Percentiles rank a stretch among this genome's conserved stretches.
These are phyloP conservation scores for Bryopsis sp. DNA, from an alignment of 139 green algal species.

Conservation along the genomic window DNA sequence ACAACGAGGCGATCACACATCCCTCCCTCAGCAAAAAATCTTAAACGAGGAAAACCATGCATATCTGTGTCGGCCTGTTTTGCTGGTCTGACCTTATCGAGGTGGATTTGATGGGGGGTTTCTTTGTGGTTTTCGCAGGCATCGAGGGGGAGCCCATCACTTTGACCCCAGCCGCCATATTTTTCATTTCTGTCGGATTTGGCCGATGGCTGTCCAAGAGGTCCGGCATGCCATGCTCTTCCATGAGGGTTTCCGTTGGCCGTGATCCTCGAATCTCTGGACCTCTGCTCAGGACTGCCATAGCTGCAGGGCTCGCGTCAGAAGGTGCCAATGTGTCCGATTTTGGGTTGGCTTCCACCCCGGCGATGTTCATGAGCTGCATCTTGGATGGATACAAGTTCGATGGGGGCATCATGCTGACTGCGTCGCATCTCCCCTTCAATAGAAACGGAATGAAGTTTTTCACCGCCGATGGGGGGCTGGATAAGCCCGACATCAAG, in stretches of 20 bases:
- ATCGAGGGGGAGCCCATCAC: conserved; percentile 59
- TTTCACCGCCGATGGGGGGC: conserved; percentile 50
- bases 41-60: not conserved
- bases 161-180: conserved; percentile 53
- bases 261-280: conserved; percentile 72
- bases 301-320: conserved; percentile 50
- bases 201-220: conserved; percentile 53
- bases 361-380: conserved; percentile 91
- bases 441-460: conserved; percentile 86
- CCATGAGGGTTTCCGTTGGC: conserved; percentile 37
- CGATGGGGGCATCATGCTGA: conserved; percentile 76
- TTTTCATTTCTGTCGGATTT: conserved; percentile 75
- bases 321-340: conserved; percentile 42
- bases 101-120: no score
- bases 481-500: conserved; percentile 79
- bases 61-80: no score
- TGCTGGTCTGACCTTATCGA: no score
- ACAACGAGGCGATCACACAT: no score
- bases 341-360: conserved; percentile 82
- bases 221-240: not conserved
- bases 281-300: conserved; percentile 32
- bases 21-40: not conserved
- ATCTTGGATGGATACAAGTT: conserved; percentile 41
- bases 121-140: no score
- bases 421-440: conserved; percentile 73